These are phyloP conservation scores for Eucalyptus tenuipes DNA, from an alignment of 345 rosid genomes.

Conservation along the genomic window DNA sequence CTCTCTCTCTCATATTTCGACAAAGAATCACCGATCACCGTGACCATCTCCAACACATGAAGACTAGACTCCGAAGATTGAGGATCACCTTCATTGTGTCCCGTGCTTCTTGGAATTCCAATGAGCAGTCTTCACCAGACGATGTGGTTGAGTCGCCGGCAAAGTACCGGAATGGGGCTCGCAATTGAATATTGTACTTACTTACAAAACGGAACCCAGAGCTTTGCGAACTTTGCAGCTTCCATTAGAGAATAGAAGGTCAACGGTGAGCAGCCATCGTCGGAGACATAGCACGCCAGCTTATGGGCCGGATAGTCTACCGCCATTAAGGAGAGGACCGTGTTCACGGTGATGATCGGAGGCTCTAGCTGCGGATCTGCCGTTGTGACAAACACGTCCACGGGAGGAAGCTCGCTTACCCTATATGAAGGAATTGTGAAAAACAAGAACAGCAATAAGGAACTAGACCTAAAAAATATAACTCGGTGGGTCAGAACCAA, in stretches of 20 bases:
- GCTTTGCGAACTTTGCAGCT: slow-evolving; percentile 50
- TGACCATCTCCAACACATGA: not conserved
- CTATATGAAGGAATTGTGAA: not conserved
- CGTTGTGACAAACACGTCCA: slow-evolving; percentile 47
- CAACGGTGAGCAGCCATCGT: slow-evolving; percentile 50
- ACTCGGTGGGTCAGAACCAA: not conserved
- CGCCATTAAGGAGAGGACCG: slow-evolving; percentile 43
- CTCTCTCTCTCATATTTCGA: not conserved
- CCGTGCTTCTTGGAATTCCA: slow-evolving; percentile 39
- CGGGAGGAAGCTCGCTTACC: slow-evolving; percentile 32
- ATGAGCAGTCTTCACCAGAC: not conserved
- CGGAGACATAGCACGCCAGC: slow-evolving; percentile 47
- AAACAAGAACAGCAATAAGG: not conserved
- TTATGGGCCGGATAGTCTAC: slow-evolving; percentile 45
- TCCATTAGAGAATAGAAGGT: slow-evolving; percentile 46
- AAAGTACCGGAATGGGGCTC: slow-evolving; percentile 75
- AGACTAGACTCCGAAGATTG: not conserved
- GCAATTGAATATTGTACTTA: slow-evolving; percentile 24
- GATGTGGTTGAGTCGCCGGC: not conserved
- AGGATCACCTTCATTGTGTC: slow-evolving; percentile 33
- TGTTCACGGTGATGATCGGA: slow-evolving; percentile 30
- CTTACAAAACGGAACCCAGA: slow-evolving; percentile 55
- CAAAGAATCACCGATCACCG: too few relatives aligned
- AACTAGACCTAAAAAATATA: not conserved
- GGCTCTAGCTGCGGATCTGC: slow-evolving; percentile 41